These are phyloP conservation scores for Rhizophora mangle DNA, from an alignment of 345 rosid species.

Conservation along the genomic window DNA sequence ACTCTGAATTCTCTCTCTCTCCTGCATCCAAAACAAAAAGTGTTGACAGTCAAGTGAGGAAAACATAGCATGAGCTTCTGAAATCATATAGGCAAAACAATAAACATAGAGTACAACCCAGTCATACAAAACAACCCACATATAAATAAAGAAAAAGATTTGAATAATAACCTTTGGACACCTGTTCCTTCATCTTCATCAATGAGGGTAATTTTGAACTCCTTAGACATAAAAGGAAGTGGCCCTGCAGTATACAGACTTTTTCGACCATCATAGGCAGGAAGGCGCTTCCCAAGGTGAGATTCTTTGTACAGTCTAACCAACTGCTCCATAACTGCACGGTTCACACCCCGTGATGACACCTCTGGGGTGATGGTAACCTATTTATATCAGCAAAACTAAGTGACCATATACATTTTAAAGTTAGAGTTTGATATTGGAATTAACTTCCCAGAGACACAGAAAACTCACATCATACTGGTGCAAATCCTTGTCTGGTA, in stretches of 20 bases:
- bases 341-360: constrained; percentile 75
- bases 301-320: constrained; percentile 58
- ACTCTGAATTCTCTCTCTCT: constrained; percentile 71
- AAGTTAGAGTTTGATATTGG: background rate
- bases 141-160: background rate
- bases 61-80: background rate
- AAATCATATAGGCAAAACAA: background rate
- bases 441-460: background rate
- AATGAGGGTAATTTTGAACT: constrained; percentile 60
- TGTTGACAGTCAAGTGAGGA: background rate
- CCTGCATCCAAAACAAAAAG: constrained; percentile 37
- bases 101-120: too few species aligned
- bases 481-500: constrained; percentile 92
- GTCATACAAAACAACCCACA: too few species aligned
- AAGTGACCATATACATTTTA: background rate
- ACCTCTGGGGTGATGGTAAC: constrained; percentile 81
- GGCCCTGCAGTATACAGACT: constrained; percentile 94
- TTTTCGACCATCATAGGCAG: constrained; percentile 91
- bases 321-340: constrained; percentile 75
- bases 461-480: constrained; percentile 77
- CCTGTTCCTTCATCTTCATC: constrained; percentile 90
- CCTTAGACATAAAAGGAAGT: constrained; percentile 73
- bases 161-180: constrained; percentile 47
- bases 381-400: constrained; percentile 27
- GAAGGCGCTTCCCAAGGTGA: constrained; percentile 88